phyloP scores from a whole-genome alignment of 2,329 filamentous ascomycete species.

The Colletotrichum somersetense region DNA sequence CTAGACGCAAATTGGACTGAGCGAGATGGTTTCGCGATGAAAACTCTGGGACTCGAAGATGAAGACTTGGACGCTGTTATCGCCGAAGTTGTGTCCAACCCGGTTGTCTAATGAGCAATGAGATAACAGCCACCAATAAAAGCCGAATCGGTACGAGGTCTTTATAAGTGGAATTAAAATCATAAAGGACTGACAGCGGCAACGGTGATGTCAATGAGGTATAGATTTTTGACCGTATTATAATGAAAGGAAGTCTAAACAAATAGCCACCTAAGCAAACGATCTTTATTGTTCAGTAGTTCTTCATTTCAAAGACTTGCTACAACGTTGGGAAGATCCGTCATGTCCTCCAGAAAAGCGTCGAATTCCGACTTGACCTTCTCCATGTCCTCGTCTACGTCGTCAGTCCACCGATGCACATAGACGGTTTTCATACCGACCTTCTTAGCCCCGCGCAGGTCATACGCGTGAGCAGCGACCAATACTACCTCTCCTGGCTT shows the following conservation, averaged over 20 bases:
- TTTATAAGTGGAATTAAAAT: background rate
- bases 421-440: constrained; percentile 66
- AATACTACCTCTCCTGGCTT: constrained; percentile 61
- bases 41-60: constrained; percentile 59
- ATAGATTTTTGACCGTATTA: background rate
- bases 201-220: background rate
- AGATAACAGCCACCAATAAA: background rate
- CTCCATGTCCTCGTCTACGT: constrained; percentile 60
- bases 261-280: background rate
- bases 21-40: constrained; percentile 61
- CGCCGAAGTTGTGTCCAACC: constrained; percentile 49
- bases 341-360: constrained; percentile 46
- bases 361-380: constrained; percentile 56
- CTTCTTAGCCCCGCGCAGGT: constrained; percentile 61
- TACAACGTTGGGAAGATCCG: constrained; percentile 35
- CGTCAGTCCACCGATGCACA: constrained; percentile 66
- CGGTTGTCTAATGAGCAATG: background rate
- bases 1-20: constrained; percentile 63
- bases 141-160: no score
- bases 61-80: constrained; percentile 61
- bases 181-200: background rate
- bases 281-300: background rate
- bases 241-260: background rate
- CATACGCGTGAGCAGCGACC: constrained; percentile 68
- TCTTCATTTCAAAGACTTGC: constrained; percentile 7